Percentiles rank a stretch among this genome's conserved stretches.
Conservation (phyloP, 1,284 basidiomycete species). For the Exobasidium cylindrosporum region DNA sequence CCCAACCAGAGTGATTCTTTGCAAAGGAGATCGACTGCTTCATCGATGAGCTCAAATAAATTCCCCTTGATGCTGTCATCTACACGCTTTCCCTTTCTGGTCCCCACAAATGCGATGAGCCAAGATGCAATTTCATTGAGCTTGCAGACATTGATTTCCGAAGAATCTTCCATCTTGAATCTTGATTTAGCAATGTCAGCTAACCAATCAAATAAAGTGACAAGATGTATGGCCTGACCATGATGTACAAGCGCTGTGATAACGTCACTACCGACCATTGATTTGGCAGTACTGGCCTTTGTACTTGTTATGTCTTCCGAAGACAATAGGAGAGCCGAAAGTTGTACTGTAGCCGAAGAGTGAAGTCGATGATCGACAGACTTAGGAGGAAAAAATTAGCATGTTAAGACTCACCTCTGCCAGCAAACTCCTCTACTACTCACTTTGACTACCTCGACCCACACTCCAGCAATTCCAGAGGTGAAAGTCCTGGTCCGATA, state of each 20-base stretch:
- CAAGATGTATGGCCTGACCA: slow-evolving; percentile 33
- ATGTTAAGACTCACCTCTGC: neutral
- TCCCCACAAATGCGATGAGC: slow-evolving; percentile 40
- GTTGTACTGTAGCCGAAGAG: slow-evolving; percentile 26
- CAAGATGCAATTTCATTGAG: slow-evolving; percentile 28
- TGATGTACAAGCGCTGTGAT: slow-evolving; percentile 49
- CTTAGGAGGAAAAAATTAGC: neutral
- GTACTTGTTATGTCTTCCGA: neutral
- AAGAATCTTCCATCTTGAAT: neutral
- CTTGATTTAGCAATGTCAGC: slow-evolving; percentile 7
- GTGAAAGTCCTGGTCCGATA: slow-evolving; percentile 25
- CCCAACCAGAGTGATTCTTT: neutral
- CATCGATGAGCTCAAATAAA: slow-evolving; percentile 28
- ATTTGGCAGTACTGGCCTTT: slow-evolving; percentile 15
- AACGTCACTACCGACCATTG: slow-evolving; percentile 32
- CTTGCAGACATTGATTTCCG: slow-evolving; percentile 13
- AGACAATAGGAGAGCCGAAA: slow-evolving; percentile 26
- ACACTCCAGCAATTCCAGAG: slow-evolving; percentile 47
- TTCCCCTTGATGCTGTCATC: slow-evolving; percentile 24
- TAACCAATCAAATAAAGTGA: slow-evolving; percentile 31
- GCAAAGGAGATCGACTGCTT: slow-evolving; percentile 25
- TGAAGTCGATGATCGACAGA: slow-evolving; percentile 44
- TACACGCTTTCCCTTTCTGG: slow-evolving; percentile 48
- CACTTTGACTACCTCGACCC: slow-evolving; percentile 44
- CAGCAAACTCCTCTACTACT: neutral